Evolutionary conservation across 2,329 filamentous ascomycete species (phyloP).

Genomic region (Chaetomium sp.): DNA sequence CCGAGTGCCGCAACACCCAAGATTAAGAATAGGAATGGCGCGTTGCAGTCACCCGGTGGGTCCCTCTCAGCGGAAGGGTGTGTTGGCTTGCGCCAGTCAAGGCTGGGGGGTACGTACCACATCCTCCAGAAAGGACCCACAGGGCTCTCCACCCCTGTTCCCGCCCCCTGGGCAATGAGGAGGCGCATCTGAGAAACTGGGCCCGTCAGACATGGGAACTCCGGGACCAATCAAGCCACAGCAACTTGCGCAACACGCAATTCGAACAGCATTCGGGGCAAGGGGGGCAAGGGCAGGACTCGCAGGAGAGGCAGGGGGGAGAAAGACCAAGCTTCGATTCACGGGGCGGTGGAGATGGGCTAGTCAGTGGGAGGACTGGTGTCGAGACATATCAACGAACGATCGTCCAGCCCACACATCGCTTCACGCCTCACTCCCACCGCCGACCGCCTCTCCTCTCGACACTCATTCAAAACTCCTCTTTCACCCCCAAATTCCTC

Average conservation of each 20-base stretch:
- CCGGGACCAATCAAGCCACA: constrained; percentile 23
- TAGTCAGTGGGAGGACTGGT: background rate
- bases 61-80: background rate
- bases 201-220: constrained; percentile 22
- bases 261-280: constrained; percentile 15
- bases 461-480: constrained; percentile 23
- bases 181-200: constrained; percentile 9
- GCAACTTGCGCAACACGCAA: constrained; percentile 21
- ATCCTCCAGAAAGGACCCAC: background rate
- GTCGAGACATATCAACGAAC: constrained; percentile 24
- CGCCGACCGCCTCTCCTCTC: constrained; percentile 20
- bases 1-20: constrained; percentile 21
- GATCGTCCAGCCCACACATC: constrained; percentile 21
- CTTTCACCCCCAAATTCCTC: constrained; percentile 8
- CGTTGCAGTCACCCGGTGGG: constrained; percentile 27
- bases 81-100: constrained; percentile 20
- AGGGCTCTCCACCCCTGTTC: background rate
- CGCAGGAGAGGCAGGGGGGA: background rate
- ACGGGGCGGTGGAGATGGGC: constrained; percentile 21
- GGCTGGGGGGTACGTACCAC: constrained; percentile 14
- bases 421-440: constrained; percentile 15
- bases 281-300: background rate
- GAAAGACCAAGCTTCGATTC: constrained; percentile 13
- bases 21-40: constrained; percentile 40
- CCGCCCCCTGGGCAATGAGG: constrained; percentile 12